These are phyloP conservation scores for Penicillium sp. DNA, from an alignment of 2,329 filamentous ascomycete genomes.

Conservation along the genomic window DNA sequence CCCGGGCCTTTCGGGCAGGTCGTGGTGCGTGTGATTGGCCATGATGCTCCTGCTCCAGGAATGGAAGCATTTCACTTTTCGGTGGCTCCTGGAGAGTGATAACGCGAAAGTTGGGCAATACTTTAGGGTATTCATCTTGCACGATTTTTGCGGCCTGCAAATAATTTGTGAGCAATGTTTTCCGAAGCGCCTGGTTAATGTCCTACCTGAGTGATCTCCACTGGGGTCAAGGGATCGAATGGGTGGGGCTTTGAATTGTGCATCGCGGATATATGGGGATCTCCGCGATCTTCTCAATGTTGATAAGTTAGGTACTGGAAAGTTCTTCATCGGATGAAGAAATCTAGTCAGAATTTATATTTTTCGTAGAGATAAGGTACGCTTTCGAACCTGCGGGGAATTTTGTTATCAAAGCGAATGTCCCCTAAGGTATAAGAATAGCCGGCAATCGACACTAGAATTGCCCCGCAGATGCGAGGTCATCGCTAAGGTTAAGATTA, in stretches of 20 bases:
- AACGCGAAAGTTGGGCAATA: constrained; percentile 44
- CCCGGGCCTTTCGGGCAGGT: constrained; percentile 41
- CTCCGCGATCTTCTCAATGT: not conserved
- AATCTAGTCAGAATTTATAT: not conserved
- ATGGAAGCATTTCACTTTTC: constrained; percentile 50
- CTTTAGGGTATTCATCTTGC: not conserved
- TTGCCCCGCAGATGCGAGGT: not conserved
- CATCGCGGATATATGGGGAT: not conserved
- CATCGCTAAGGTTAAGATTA: constrained; percentile 28
- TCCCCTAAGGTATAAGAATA: constrained; percentile 21
- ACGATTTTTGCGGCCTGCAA: not conserved
- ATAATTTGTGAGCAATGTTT: constrained; percentile 25
- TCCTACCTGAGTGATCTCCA: not conserved
- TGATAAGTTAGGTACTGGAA: not conserved
- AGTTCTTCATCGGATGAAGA: not conserved
- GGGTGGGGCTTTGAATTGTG: not conserved
- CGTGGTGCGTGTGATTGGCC: constrained; percentile 2
- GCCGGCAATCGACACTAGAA: constrained; percentile 1
- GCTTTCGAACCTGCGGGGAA: not conserved
- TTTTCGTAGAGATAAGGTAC: not conserved
- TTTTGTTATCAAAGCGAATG: not conserved
- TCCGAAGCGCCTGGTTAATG: not conserved
- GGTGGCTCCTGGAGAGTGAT: constrained; percentile 53
- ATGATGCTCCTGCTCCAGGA: constrained; percentile 47
- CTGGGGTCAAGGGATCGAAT: not conserved